These are phyloP conservation scores for Tetrahymena malaccensis DNA, from an alignment of 73 alveolate species.

Conservation along the genomic window DNA sequence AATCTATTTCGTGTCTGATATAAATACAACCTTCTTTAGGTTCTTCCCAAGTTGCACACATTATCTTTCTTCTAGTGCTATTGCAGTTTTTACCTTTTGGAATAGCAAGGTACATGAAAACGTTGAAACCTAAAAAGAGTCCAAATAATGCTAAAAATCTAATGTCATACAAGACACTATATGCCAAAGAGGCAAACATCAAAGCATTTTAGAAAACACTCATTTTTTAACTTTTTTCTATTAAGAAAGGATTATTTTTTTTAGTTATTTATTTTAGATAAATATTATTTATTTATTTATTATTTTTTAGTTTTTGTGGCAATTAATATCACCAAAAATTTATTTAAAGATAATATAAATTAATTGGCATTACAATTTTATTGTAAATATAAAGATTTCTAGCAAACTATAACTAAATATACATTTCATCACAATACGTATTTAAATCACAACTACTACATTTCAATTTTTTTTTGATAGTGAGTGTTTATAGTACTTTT, in stretches of 20 bases:
- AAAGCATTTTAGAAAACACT: not conserved
- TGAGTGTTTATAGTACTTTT: not conserved
- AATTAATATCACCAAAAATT: not conserved
- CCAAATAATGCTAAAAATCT: not conserved
- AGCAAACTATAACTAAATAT: not conserved
- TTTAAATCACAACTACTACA: not conserved
- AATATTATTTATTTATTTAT: not conserved
- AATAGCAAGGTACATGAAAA: not conserved
- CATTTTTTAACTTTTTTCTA: not conserved
- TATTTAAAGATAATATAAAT: not conserved
- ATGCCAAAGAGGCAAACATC: not conserved
- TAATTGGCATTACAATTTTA: not conserved
- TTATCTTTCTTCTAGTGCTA: not conserved
- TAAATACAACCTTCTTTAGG: constrained; percentile 2
- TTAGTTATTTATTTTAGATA: not conserved
- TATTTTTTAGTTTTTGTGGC: not conserved
- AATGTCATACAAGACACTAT: not conserved
- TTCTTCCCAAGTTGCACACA: not conserved
- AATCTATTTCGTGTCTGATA: not conserved
- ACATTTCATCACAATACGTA: not conserved
- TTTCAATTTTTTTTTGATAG: not conserved
- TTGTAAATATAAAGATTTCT: not conserved
- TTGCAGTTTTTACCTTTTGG: not conserved
- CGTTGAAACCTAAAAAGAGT: not conserved
- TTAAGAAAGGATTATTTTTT: not conserved